phyloP scores from a whole-genome alignment of 768 basidiomycete species.

The Rhizopogon vesiculosus region DNA sequence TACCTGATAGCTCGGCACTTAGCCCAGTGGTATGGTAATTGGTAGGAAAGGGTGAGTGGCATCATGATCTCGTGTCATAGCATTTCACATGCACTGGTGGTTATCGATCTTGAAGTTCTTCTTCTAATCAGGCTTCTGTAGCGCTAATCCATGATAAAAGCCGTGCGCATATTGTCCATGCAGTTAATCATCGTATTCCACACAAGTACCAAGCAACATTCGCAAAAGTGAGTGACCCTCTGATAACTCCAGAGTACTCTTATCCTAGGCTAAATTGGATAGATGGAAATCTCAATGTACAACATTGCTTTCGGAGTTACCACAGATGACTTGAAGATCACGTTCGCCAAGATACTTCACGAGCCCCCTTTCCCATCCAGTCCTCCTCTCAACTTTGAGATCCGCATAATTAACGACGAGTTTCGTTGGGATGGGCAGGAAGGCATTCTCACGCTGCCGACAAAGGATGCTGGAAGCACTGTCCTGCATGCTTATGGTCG shows the following conservation, averaged over 20 bases:
- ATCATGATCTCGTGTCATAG: not conserved
- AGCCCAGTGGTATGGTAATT: not conserved
- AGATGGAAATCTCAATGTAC: slow-evolving; percentile 28
- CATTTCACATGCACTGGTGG: not conserved
- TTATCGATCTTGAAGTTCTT: not conserved
- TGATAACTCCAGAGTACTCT: too few species aligned
- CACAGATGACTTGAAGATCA: slow-evolving; percentile 26
- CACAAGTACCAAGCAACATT: too few species aligned
- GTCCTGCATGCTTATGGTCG: slow-evolving; percentile 24
- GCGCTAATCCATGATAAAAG: not conserved
- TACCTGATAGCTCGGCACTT: not conserved
- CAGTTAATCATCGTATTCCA: too few species aligned
- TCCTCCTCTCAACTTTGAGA: slow-evolving; percentile 27
- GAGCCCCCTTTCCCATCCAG: slow-evolving; percentile 26
- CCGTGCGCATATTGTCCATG: not conserved
- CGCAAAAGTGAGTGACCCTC: too few species aligned
- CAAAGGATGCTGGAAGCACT: slow-evolving; percentile 6
- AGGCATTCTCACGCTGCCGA: slow-evolving; percentile 30
- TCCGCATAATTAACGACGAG: slow-evolving; percentile 4
- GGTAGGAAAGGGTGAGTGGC: not conserved
- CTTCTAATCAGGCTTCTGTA: not conserved
- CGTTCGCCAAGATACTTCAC: slow-evolving; percentile 29
- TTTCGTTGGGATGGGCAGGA: slow-evolving; percentile 12
- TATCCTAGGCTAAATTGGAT: too few species aligned
- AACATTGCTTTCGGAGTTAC: slow-evolving; percentile 21